Evolutionary conservation across 129 eudicot genomes (phyloP), one percentile per base, ranked within the genome.

Genomic region (Tanacetum coccineum): DNA sequence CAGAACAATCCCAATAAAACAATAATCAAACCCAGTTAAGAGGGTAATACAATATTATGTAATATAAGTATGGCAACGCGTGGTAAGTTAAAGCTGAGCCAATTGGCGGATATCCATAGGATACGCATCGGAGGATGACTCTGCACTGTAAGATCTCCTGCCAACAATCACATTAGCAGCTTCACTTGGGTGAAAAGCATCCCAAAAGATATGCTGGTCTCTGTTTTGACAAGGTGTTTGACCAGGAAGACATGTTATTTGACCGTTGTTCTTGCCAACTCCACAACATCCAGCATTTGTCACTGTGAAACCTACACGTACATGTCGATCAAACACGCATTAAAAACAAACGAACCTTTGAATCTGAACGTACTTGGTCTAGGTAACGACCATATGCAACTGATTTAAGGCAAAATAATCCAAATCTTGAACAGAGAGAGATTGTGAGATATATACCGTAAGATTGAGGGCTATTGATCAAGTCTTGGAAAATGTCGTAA

Each of bases 261-360:
- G 91, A 1, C 97, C 97, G 15, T 90, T 90, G 75, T 90, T 90
- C 82, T 82, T 82, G 59, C 97, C 97, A 17, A 90, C 95, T 19
- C 97, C 97, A 69, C 97, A 90, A 15, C 97, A 90, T 25, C 97
- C 97, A 0, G 87, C 91, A 65, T 90, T 90, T n/a, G 95, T 84
- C 66, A 86, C 95, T 2, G 81, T 87, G 47, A 90, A 84, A n/a
- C 97, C 97, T 76, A 30, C 44, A 53, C 47, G 18, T 54, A 36
- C 42, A 36, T 39, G 21, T 12, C n/a, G 80, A 74, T 17, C 19
- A 62, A 15, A 30, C 42, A 50, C 39, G 18, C 10, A 15, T 26
- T 65, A 45, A 45, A 3, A 64, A 54, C 9, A 10, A 26, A 21
- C 21, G 40, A 22, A 63, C 51, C 22, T 36, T 71, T 44, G 13